phyloP scores from a whole-genome alignment of 192 early-diverging fungal species.

The Chytriomyces hyalinus region DNA sequence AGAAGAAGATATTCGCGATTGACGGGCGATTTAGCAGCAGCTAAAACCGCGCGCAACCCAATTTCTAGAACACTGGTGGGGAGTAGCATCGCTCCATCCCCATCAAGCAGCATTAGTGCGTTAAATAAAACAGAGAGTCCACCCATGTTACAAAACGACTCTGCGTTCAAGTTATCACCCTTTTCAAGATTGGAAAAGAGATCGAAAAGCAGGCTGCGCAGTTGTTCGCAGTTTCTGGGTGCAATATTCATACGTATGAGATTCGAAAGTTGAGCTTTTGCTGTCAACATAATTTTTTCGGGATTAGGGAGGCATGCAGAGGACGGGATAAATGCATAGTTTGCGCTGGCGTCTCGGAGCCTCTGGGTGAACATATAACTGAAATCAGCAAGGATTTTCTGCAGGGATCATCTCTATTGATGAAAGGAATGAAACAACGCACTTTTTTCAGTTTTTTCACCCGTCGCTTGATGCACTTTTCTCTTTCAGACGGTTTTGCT shows the following conservation, averaged over 20 bases:
- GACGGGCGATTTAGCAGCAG: neutral
- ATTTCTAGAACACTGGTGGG: neutral
- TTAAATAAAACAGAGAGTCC: constrained; percentile 26
- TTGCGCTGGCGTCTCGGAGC: constrained; percentile 23
- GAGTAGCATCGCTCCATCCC: constrained; percentile 7
- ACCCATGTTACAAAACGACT: constrained; percentile 23
- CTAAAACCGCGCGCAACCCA: neutral
- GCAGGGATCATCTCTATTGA: neutral
- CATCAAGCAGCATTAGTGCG: constrained; percentile 19
- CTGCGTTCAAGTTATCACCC: neutral
- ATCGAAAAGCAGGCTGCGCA: neutral
- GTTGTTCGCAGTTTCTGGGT: neutral
- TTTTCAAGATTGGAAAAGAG: neutral
- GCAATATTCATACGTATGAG: neutral
- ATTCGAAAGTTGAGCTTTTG: neutral
- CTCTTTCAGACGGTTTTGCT: neutral
- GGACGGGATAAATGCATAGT: constrained; percentile 33
- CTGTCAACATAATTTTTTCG: neutral
- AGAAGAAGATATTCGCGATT: constrained; percentile 28
- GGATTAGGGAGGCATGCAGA: constrained; percentile 10
- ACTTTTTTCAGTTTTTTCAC: constrained; percentile 34
- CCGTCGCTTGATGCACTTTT: constrained; percentile 6
- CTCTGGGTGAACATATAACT: constrained; percentile 1
- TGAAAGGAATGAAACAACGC: neutral
- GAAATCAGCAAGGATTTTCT: neutral